Conservation (phyloP, 2,329 filamentous ascomycete genomes). For the Exophiala bonariae region DNA sequence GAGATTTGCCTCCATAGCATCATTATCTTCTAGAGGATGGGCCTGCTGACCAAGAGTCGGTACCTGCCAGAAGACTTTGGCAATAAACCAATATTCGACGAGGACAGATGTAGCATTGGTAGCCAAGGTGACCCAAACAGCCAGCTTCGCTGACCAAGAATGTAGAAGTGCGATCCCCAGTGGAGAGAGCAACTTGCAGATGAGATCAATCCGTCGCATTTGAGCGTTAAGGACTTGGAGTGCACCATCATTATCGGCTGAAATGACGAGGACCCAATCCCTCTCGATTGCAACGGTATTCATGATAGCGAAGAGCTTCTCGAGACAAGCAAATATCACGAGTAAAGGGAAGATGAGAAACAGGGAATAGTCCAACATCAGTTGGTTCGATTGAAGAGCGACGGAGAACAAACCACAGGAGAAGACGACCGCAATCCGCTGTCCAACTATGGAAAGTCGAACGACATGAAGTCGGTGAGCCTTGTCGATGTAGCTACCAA, state of each 20-base stretch:
- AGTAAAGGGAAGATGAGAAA: slow-evolving; percentile 32
- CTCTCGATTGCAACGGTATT: slow-evolving; percentile 70
- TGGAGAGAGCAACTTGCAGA: slow-evolving; percentile 58
- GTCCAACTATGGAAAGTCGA: slow-evolving; percentile 48
- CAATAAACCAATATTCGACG: slow-evolving; percentile 43
- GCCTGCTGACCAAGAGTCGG: no score
- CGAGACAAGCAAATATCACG: slow-evolving; percentile 63
- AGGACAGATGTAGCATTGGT: slow-evolving; percentile 44
- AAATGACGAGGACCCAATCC: slow-evolving; percentile 57
- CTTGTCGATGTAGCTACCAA: slow-evolving; percentile 62
- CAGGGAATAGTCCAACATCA: slow-evolving; percentile 6
- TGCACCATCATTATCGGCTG: slow-evolving; percentile 21
- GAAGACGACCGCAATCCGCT: slow-evolving; percentile 11
- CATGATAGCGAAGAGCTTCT: slow-evolving; percentile 65
- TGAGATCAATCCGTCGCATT: slow-evolving; percentile 59
- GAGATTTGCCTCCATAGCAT: no score
- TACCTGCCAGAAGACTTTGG: slow-evolving; percentile 29
- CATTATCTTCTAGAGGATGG: no score
- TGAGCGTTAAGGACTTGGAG: slow-evolving; percentile 49
- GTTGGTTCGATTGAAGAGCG: no score
- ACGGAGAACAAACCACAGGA: slow-evolving; percentile 18
- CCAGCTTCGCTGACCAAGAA: slow-evolving; percentile 43
- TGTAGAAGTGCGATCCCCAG: slow-evolving; percentile 51
- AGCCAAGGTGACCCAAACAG: slow-evolving; percentile 47
- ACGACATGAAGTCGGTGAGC: slow-evolving; percentile 53